phyloP scores from a whole-genome alignment of 495 filamentous ascomycete genomes.

The Penicillium malachiteum region DNA sequence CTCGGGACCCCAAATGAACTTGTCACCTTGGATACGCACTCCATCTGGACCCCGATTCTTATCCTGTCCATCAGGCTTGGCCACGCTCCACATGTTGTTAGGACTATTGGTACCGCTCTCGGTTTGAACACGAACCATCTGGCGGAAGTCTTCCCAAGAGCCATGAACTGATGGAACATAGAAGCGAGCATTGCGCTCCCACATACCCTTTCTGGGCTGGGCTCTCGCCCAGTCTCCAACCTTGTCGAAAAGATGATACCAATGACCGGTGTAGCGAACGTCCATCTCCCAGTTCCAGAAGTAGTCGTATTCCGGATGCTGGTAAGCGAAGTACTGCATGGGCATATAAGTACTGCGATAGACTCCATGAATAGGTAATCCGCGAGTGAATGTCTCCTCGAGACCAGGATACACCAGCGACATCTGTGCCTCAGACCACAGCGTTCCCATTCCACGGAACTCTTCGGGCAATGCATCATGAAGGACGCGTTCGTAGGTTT shows the following conservation, averaged over 20 bases:
- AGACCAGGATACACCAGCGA: constrained; percentile 79
- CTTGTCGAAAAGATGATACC: constrained; percentile 82
- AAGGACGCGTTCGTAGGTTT: constrained; percentile 63
- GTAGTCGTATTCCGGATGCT: constrained; percentile 90
- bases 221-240: constrained; percentile 70
- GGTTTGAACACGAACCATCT: constrained; percentile 87
- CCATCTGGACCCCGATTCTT: constrained; percentile 14
- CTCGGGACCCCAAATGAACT: constrained; percentile 82
- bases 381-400: constrained; percentile 67
- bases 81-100: constrained; percentile 67
- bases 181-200: constrained; percentile 91
- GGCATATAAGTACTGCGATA: constrained; percentile 93
- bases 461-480: constrained; percentile 74
- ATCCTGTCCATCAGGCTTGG: constrained; percentile 35
- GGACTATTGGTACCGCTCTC: constrained; percentile 74
- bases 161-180: constrained; percentile 89
- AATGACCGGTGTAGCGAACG: constrained; percentile 92
- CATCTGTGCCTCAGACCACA: constrained; percentile 96
- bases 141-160: constrained; percentile 86
- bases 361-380: constrained; percentile 80
- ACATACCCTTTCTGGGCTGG: constrained; percentile 87
- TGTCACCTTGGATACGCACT: constrained; percentile 58
- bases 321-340: constrained; percentile 85
- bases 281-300: constrained; percentile 99
- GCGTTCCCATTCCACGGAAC: constrained; percentile 81